Conservation (phyloP, 225 moss, liverwort and hornwort species). For the Straminergon stramineum region DNA sequence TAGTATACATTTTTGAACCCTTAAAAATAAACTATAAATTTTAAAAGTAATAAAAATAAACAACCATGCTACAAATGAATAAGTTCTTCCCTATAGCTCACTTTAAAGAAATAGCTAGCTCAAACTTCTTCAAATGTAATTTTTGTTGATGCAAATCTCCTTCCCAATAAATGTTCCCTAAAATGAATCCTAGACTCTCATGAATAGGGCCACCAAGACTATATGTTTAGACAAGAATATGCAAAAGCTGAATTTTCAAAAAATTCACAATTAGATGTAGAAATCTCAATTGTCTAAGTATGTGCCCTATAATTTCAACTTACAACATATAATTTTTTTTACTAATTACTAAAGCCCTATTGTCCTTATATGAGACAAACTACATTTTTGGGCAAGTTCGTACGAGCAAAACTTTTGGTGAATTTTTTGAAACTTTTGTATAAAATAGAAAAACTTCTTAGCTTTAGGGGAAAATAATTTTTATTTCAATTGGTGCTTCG, state of each 20-base stretch:
- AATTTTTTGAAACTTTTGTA: no score
- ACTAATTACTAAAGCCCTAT: no score
- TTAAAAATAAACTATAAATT: neutral
- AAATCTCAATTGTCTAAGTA: no score
- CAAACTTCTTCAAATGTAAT: neutral
- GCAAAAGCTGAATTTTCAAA: accelerated
- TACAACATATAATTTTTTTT: neutral
- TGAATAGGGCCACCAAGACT: accelerated
- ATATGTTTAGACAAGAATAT: neutral
- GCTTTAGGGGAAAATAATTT: no score
- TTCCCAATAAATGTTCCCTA: accelerated
- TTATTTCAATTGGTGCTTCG: no score
- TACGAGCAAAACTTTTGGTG: no score
- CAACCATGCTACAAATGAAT: no score
- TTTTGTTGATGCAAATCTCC: neutral
- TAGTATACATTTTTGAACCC: accelerated
- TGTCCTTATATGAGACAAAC: no score
- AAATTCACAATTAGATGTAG: neutral
- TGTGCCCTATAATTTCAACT: neutral
- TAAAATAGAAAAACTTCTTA: no score
- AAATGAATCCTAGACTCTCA: neutral
- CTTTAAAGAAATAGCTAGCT: accelerated
- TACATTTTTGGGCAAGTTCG: no score
- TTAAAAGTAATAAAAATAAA: neutral
- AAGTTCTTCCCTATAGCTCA: accelerated